Conservation (phyloP, 225 moss, liverwort and hornwort genomes). For the Physcomitrellopsis africana region DNA sequence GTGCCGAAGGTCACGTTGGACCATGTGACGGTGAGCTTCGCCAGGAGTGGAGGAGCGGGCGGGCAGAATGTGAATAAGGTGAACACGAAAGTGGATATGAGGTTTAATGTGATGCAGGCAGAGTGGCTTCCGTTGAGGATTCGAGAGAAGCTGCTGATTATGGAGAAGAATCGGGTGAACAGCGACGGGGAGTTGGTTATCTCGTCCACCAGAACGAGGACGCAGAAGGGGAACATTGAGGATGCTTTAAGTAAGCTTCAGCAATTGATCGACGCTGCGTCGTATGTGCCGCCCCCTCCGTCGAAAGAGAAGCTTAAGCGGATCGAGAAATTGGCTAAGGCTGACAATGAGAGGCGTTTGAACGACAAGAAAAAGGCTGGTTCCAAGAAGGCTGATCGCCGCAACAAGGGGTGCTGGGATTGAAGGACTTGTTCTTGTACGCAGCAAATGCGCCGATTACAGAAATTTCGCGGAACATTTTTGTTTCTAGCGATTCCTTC, state of each 20-base stretch:
- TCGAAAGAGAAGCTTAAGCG: conserved; percentile 87
- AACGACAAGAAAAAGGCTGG: conserved; percentile 79
- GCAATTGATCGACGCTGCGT: conserved; percentile 84
- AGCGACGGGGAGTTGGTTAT: conserved; percentile 93
- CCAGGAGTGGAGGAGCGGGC: conserved; percentile 94
- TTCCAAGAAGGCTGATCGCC: conserved; percentile 79
- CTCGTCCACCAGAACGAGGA: conserved; percentile 90
- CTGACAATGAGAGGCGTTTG: conserved; percentile 89
- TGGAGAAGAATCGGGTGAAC: conserved; percentile 91
- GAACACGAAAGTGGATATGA: conserved; percentile 99
- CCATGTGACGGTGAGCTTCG: conserved; percentile 80
- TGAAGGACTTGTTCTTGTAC: conserved; percentile 27
- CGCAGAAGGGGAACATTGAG: conserved; percentile 90
- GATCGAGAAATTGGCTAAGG: conserved; percentile 81
- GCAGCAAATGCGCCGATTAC: background rate
- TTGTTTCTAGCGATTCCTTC: background rate
- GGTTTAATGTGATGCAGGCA: conserved; percentile 85
- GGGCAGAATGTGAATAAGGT: conserved; percentile 99
- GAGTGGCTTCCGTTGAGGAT: conserved; percentile 85
- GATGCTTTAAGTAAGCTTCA: conserved; percentile 85
- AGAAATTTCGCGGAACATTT: background rate
- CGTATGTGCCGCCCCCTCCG: conserved; percentile 94
- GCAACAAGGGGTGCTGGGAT: conserved; percentile 95
- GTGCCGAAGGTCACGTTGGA: conserved; percentile 74
- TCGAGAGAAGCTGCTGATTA: conserved; percentile 80